These are phyloP conservation scores for Phytophthora kernoviae DNA, from an alignment of 352 stramenopile species.

Conservation along the genomic window DNA sequence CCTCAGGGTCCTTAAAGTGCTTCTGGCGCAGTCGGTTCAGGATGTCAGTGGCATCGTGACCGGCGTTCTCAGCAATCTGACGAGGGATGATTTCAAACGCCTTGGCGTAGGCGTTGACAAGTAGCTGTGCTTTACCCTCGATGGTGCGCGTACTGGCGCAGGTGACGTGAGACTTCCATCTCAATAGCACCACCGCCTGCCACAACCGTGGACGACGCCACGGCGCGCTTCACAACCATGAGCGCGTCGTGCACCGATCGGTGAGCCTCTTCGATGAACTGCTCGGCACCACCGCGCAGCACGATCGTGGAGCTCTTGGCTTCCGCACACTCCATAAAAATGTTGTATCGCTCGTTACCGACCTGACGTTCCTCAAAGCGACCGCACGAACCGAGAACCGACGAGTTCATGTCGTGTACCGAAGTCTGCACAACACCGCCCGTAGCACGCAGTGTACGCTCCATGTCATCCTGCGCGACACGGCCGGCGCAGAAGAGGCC, in stretches of 20 bases:
- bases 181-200: slow-evolving; percentile 92
- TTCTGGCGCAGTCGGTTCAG: slow-evolving; percentile 97
- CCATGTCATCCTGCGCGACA: slow-evolving; percentile 97
- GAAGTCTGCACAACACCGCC: slow-evolving; percentile 94
- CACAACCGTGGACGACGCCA: slow-evolving; percentile 92
- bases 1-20: slow-evolving; percentile 93
- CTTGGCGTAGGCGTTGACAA: slow-evolving; percentile 96
- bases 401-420: slow-evolving; percentile 90
- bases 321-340: slow-evolving; percentile 97
- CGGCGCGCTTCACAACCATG: slow-evolving; percentile 98
- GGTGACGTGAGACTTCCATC: slow-evolving; percentile 92
- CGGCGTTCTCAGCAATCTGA: slow-evolving; percentile 98
- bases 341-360: slow-evolving; percentile 98
- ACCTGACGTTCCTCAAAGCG: slow-evolving; percentile 98
- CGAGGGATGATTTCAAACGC: slow-evolving; percentile 98
- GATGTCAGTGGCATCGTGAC: slow-evolving; percentile 98
- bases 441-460: slow-evolving; percentile 95
- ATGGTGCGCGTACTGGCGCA: slow-evolving; percentile 96
- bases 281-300: slow-evolving; percentile 95
- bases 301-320: slow-evolving; percentile 97
- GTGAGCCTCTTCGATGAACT: slow-evolving; percentile 99
- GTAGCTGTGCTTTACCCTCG: slow-evolving; percentile 97
- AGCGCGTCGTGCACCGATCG: slow-evolving; percentile 98
- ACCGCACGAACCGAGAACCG: slow-evolving; percentile 94
- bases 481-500: slow-evolving; percentile 98